Conservation (phyloP, 2,329 filamentous ascomycete species). For the Epichloe brachyelytri region DNA sequence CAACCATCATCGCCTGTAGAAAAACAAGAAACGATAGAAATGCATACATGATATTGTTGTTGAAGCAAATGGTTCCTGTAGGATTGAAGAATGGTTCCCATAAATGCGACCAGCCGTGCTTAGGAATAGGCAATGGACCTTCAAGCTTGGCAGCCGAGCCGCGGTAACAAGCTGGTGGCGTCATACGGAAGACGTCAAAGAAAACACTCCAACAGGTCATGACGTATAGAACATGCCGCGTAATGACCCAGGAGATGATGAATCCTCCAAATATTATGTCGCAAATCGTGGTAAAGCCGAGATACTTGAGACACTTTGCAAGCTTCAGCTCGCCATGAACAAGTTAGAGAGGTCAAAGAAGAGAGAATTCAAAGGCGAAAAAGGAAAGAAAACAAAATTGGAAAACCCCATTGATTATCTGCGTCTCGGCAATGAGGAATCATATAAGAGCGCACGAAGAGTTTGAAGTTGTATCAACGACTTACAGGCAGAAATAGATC, state of each 20-base stretch:
- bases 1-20: slow-evolving; percentile 52
- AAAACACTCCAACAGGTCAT: slow-evolving; percentile 75
- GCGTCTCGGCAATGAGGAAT: no score
- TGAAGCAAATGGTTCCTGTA: slow-evolving; percentile 68
- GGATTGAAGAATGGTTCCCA: slow-evolving; percentile 61
- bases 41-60: slow-evolving; percentile 55
- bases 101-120: slow-evolving; percentile 45
- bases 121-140: slow-evolving; percentile 37
- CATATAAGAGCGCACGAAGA: slow-evolving; percentile 2
- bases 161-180: slow-evolving; percentile 59
- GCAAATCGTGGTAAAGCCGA: slow-evolving; percentile 62
- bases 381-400: no score
- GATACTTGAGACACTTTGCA: slow-evolving; percentile 89
- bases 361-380: no score
- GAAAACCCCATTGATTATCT: no score
- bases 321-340: slow-evolving; percentile 32
- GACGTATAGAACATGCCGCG: slow-evolving; percentile 71
- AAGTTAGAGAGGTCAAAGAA: no score
- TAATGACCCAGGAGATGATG: slow-evolving; percentile 70
- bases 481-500: slow-evolving; percentile 74
- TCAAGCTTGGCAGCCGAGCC: slow-evolving; percentile 41
- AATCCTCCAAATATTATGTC: slow-evolving; percentile 78
- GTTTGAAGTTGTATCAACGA: not conserved
- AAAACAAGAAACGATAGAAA: slow-evolving; percentile 68
- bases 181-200: slow-evolving; percentile 46